Evolutionary conservation across 116 monocot genomes (phyloP), one percentile per base, ranked within the genome.

Genomic region (Phalaenopsis hybrid): DNA sequence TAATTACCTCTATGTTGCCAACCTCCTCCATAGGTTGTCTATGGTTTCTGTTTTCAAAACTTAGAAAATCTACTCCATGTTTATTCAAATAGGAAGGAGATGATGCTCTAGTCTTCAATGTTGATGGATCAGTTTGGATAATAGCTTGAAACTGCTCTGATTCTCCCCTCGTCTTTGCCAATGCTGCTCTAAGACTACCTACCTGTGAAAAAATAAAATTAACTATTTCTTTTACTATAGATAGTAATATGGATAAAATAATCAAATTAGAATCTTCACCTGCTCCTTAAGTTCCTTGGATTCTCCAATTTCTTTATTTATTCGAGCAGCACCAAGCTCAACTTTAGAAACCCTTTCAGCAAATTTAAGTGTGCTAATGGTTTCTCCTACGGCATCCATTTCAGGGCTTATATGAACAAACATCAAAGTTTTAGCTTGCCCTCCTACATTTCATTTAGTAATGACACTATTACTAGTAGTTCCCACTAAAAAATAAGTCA

Each of bases 401-500:
- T 95, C 99, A 33, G 99, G 99, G 83, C 95, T 99, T 83, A 99
- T 87, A 78, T 99, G 99, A 51, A 99, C 95, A 92, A 99, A 99
- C 99, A 99, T 99, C 80, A 99, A 79, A 46, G 95, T 99, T 82
- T 99, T 99, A 67, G 99, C 99, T 86, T 99, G 95, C 13, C 99
- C 99, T 57, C 99, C 98, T 98, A 79, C 44, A 78, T 72, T 84
- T 82, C 21, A 72, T 82, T 0, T 20, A 76, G 20, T 67, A 12
- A 76, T 16, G 31, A 63, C 28, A 2, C n/a, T 23, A 45, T 76
- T 76, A 17, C 1, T 37, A 21, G 49, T 45, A 45, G 23, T 23
- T 46, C 11, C 12, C 18, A n/a, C 25, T 55, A 78, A 25, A 77
- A 25, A 77, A 8, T 23, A 72, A 34, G 34, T 1, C 17, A 58